Base-by-base conservation (phyloP, 306 rosid species). In the Cucumis melo region DNA sequence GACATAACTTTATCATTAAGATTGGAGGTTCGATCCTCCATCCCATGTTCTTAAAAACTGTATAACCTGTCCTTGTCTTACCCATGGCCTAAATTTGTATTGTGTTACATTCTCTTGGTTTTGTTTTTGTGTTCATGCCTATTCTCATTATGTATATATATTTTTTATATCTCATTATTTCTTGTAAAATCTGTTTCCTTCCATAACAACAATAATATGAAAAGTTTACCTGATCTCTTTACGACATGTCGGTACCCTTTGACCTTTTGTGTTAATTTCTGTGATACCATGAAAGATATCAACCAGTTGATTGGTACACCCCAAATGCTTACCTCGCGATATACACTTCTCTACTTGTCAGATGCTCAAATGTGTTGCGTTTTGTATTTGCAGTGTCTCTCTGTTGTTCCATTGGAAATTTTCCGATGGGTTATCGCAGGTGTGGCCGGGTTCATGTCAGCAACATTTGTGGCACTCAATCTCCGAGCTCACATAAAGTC, bases 381-480 rank as follows among this genome's bases (percentile, higher is more conserved):
- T 54, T 67, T 73, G n/a, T 64, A 60, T 78, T 64, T 81, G 89
- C 90, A 94, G 98, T 94, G 98, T 77, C 87, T 91, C 88, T 91
- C 97, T 5, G 24, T 94, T 62, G 90, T 94, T 70, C 98, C 97
- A 6, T 39, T 80, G 81, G 98, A 90, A 74, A 87, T 86, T 62
- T 88, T 93, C 79, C 81, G 96, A 83, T 91, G 98, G 98, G 89
- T 89, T 41, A 63, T 93, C 70, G 90, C 97, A 29, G 97, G 93
- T 39, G 85, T 93, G 50, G 96, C 97, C 1, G 98, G 98, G 78
- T 78, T 93, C 55, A 93, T 93, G 97, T 91, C 97, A 3, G 96
- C 97, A 64, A 85, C 93, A 44, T 94, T 94, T 85, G 86, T 94
- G 78, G 98, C 97, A 58, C 87, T 88, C 64, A 91, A 94, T 83